Conservation (phyloP, 163 green algal species). For the Scenedesmus sp. region DNA sequence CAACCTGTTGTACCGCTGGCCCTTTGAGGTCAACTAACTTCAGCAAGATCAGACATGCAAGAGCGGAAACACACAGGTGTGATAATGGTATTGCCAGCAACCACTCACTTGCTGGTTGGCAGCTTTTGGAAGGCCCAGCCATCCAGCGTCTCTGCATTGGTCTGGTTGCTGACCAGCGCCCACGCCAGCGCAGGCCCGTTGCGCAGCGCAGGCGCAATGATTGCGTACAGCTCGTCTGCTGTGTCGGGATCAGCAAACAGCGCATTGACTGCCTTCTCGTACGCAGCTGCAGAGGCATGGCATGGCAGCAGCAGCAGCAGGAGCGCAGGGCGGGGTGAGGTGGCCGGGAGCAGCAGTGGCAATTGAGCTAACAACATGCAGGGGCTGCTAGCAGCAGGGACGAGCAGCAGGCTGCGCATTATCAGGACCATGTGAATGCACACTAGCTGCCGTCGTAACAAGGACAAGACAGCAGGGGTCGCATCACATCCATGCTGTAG, state of each 20-base stretch:
- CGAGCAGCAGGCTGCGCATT: neutral
- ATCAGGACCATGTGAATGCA: neutral
- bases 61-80: neutral
- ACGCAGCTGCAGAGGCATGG: slow-evolving; percentile 15
- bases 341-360: neutral
- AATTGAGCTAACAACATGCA: neutral
- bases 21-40: neutral
- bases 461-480: neutral
- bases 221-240: neutral
- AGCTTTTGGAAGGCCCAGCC: slow-evolving; percentile 42
- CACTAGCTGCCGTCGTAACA: neutral
- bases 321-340: neutral
- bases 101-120: slow-evolving; percentile 9
- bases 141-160: slow-evolving; percentile 34
- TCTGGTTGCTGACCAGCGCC: slow-evolving; percentile 38
- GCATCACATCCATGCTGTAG: neutral
- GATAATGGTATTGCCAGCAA: neutral
- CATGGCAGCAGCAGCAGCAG: neutral
- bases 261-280: slow-evolving; percentile 26
- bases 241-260: neutral
- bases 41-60: neutral
- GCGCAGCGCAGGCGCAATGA: slow-evolving; percentile 27
- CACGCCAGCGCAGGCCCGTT: slow-evolving; percentile 29
- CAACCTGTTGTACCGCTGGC: no score
- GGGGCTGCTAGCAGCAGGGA: neutral